Percentiles rank a stretch among this genome's conserved stretches.
phyloP scores from a whole-genome alignment of 192 early-diverging fungal genomes.

The Backusella circina region DNA sequence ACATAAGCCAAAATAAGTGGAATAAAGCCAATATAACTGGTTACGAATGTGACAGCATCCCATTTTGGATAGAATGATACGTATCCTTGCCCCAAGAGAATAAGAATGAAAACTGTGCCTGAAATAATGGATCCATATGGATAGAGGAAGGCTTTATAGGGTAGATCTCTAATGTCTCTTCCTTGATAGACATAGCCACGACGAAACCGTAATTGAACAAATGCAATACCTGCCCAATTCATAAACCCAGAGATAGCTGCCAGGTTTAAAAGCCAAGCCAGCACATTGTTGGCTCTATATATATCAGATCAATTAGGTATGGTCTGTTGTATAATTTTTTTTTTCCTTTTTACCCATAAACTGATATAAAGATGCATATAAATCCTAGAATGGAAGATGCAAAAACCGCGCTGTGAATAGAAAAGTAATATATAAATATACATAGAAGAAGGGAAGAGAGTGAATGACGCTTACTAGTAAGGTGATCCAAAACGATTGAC shows the following conservation, averaged over 20 bases:
- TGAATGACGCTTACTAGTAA: conserved; percentile 10
- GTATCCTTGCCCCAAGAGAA: conserved; percentile 59
- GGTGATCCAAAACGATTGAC: conserved; percentile 60
- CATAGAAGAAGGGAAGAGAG: background rate
- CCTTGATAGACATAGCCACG: conserved; percentile 67
- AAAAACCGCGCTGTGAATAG: conserved; percentile 32
- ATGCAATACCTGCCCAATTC: conserved; percentile 74
- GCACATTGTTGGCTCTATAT: conserved; percentile 35
- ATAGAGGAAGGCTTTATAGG: conserved; percentile 62
- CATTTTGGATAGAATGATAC: conserved; percentile 49
- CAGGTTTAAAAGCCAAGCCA: conserved; percentile 54
- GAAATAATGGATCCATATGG: conserved; percentile 67
- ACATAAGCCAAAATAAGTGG: conserved; percentile 56
- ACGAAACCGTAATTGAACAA: conserved; percentile 78
- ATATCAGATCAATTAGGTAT: background rate
- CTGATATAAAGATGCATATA: conserved; percentile 46
- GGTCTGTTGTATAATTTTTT: background rate
- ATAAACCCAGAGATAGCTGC: conserved; percentile 70
- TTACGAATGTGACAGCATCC: conserved; percentile 45
- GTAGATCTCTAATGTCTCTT: conserved; percentile 52
- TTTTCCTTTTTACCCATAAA: conserved; percentile 24
- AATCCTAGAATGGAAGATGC: conserved; percentile 51
- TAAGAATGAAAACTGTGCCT: conserved; percentile 49
- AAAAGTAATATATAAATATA: background rate
- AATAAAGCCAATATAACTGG: conserved; percentile 55